Evolutionary conservation across 2,329 filamentous ascomycete genomes (phyloP), one percentile per base, ranked within the genome.

Genomic region (Xylaria sp.): DNA sequence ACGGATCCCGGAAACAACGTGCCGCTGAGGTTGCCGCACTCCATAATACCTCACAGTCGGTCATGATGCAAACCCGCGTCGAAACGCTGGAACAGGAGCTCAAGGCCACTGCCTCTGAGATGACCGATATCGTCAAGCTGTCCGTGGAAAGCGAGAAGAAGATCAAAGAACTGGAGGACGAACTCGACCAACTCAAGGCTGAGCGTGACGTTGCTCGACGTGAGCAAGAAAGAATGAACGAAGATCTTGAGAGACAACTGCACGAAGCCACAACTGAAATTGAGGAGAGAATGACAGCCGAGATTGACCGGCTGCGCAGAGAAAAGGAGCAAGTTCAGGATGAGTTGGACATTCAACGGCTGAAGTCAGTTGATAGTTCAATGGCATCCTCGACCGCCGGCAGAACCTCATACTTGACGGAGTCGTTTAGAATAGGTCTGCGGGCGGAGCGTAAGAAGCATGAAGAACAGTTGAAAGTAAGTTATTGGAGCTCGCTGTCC

Each of bases 71-170:
- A 57, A 60, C 58, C 42, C 78, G 83, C 65, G 74, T 84, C 19
- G 76, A 78, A 52, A 75, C 74, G 62, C 75, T 86, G 59, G 83
- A 89, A 70, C 91, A 88, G 69, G 86, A 91, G 68, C 77, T 95
- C 18, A 82, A 85, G 60, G 74, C 79, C n/a, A 72, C 71, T 8
- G 68, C 68, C 47, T 62, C 70, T 52, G 71, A 73, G 61, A 63
- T 73, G 48, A 69, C 69, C 11, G 67, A 69, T 35, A 67, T 73
- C 1, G 70, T 72, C 54, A 69, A 70, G 59, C 71, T 72, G 58
- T 71, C 71, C 13, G 62, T 73, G 16, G 71, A 71, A 56, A 71
- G 69, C 58, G 71, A 73, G 63, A 69, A 70, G 63, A 71, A 70
- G 64, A 73, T 73, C 51, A 66, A 66, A 23, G 68, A 71, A 46